Base-by-base conservation (phyloP, 192 early-diverging fungal genomes). In the Thoreauomyces humboldtii region DNA sequence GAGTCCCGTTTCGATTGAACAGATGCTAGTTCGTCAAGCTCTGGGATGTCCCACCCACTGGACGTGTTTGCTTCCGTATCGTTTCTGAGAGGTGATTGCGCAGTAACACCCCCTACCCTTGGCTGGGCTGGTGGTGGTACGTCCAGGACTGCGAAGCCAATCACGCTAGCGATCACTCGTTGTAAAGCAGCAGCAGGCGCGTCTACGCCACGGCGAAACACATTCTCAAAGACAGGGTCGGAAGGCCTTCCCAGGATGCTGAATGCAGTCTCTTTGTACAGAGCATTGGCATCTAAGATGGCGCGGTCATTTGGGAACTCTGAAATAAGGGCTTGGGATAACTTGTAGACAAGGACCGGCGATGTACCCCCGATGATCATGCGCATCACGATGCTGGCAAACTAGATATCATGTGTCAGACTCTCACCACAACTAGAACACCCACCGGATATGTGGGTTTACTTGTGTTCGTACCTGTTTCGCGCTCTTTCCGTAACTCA, bases 291-390 rank as follows among this genome's bases (percentile, higher is more conserved):
- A 17, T 61, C 38, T 33, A 76, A 72, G 25, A 53, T 15, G 9
- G 28, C 7, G 7, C 4, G 32, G 29, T 33, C 36, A 12, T 33
- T 24, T 27, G 22, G 12, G 29, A 66, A 65, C 6, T 25, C 47
- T 4, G 33, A 25, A 28, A 2, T 14, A 28, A 77, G 17, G 36
- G 68, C 37, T 27, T 63, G 6, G 50, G 68, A 77, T 0, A 63
- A 38, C 19, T 73, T 22, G 36, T 53, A 9, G 28, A 74, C 45
- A 14, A 78, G 21, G 21, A 22, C 21, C 25, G 72, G 69, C 2
- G 69, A 63, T 7, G 72, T 59, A 9, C 72, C 76, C 7, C 65
- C 67, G 38, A 78, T 73, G 27, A 72, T 70, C 72, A 73, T 78
- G 28, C 70, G 71, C 69, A 78, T 67, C 24, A 29, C 58, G 32